Conservation (phyloP, 805 yeast genomes). For the Candida succiphila region DNA sequence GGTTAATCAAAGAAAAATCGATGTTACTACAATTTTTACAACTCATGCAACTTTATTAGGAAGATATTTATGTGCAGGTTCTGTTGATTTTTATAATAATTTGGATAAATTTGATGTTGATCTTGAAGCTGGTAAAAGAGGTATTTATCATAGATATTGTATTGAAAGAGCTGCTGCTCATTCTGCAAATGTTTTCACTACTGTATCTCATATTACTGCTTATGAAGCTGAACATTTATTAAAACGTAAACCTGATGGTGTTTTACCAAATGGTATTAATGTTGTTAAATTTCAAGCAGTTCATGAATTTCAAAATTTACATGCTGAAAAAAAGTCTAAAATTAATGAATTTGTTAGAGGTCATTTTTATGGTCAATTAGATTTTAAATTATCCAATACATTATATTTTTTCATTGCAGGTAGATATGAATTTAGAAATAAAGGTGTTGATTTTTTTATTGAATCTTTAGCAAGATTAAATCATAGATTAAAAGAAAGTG, state of each 20-base stretch:
- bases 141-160: slow-evolving; percentile 94
- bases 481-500: slow-evolving; percentile 70
- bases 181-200: slow-evolving; percentile 92
- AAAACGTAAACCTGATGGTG: slow-evolving; percentile 96
- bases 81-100: slow-evolving; percentile 92
- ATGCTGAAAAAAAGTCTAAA: slow-evolving; percentile 83
- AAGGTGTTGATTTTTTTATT: slow-evolving; percentile 92
- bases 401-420: slow-evolving; percentile 95
- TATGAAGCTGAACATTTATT: slow-evolving; percentile 86
- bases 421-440: slow-evolving; percentile 91
- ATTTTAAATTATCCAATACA: slow-evolving; percentile 90
- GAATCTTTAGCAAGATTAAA: slow-evolving; percentile 89
- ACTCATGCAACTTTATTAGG: slow-evolving; percentile 96
- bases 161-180: slow-evolving; percentile 96
- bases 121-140: slow-evolving; percentile 96
- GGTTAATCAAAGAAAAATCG: slow-evolving; percentile 84
- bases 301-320: slow-evolving; percentile 95
- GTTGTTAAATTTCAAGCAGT: slow-evolving; percentile 95
- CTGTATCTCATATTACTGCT: slow-evolving; percentile 97
- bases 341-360: slow-evolving; percentile 93
- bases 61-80: slow-evolving; percentile 92
- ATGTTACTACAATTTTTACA: slow-evolving; percentile 90
- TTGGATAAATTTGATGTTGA: slow-evolving; percentile 85
- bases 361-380: slow-evolving; percentile 94
- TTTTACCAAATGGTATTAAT: slow-evolving; percentile 90